Evolutionary conservation across 345 rosid genomes (phyloP), one percentile per base, ranked within the genome.

Genomic region (Corymbia maculata): DNA sequence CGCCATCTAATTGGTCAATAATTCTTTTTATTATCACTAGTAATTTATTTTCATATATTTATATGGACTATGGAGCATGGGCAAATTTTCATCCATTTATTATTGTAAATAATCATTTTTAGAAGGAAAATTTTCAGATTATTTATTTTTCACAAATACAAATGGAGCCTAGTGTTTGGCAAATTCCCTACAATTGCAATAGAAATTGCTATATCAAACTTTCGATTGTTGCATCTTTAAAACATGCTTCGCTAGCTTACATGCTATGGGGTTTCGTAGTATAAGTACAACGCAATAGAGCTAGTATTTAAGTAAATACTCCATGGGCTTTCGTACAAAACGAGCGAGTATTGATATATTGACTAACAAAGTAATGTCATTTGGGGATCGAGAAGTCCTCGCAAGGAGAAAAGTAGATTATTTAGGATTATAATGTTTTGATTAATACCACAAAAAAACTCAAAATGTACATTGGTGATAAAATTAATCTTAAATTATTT

Each of bases 31-130:
- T 28, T 28, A 28, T 28, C 2, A 15, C 26, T 5, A 28, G 11
- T 28, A 5, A 5, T 5, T 61, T 28, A 61, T 3, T 26, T 28
- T 5, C 5, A 26, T 5, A 28, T 28, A 61, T 28, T 12, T 26
- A 61, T 28, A 4, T 12, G 4, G 5, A 61, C 13, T 7, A 61
- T 2, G 2, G 11, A 28, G n/a, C n/a, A n/a, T n/a, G n/a, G n/a
- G n/a, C 3, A 11, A 2, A 0, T 1, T 2, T 5, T 28, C 28
- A n/a, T 5, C 26, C 68, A 2, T 26, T 59, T 1, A 12, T 26
- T 59, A 59, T 3, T 0, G 7, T 26, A 59, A 59, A 15, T 7
- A 0, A 28, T 61, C 5, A n/a, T 61, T 61, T 61, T 28, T 12
- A 11, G 16, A 14, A 61, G 7, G 1, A 61, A 5, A 26, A 10